phyloP scores from a whole-genome alignment of 352 stramenopile genomes.

The Phytophthora litchii region DNA sequence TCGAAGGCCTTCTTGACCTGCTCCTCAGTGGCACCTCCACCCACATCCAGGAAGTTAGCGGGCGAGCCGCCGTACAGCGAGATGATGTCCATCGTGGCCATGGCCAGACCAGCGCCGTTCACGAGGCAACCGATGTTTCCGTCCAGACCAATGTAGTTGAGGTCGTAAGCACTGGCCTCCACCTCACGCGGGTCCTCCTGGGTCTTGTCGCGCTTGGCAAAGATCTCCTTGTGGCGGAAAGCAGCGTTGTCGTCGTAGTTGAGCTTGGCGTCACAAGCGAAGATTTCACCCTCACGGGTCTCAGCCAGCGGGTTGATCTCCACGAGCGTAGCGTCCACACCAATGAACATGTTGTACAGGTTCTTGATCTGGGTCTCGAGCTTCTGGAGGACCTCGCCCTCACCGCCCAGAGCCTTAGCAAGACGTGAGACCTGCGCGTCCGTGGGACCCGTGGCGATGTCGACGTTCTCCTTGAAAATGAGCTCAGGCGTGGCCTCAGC shows the following conservation, averaged over 20 bases:
- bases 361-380: constrained; percentile 80
- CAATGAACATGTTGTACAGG: constrained; percentile 97
- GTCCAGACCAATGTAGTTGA: constrained; percentile 99
- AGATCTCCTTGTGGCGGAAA: constrained; percentile 97
- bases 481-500: constrained; percentile 93
- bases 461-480: constrained; percentile 94
- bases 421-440: constrained; percentile 79
- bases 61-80: constrained; percentile 96
- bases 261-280: constrained; percentile 98
- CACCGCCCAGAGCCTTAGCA: constrained; percentile 74
- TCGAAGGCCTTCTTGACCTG: constrained; percentile 91
- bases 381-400: constrained; percentile 53
- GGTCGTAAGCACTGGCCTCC: constrained; percentile 92
- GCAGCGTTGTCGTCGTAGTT: constrained; percentile 99
- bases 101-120: constrained; percentile 98
- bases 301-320: constrained; percentile 99
- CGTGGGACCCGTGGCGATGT: constrained; percentile 94
- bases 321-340: constrained; percentile 96
- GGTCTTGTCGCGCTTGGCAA: constrained; percentile 87
- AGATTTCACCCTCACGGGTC: constrained; percentile 94
- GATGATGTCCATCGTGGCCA: constrained; percentile 99
- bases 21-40: constrained; percentile 92
- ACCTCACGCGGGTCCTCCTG: constrained; percentile 97
- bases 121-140: constrained; percentile 99
- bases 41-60: constrained; percentile 99